Percentiles rank a stretch among this genome's conserved stretches.
These are phyloP conservation scores for Oryza glaberrima DNA, from an alignment of 176 grass and related monocot genomes.

Conservation along the genomic window DNA sequence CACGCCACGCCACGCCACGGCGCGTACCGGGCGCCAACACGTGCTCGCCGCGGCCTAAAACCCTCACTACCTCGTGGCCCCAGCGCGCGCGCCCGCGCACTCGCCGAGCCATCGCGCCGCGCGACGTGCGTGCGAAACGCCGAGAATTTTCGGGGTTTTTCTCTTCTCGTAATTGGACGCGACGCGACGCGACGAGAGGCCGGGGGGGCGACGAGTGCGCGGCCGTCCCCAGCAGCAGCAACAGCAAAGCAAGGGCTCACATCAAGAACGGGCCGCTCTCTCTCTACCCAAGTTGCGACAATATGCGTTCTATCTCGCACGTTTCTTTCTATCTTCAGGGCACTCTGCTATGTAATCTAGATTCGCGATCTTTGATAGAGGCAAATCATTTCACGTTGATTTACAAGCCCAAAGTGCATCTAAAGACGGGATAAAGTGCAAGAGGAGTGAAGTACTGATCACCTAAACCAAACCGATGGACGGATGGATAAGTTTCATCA, in stretches of 20 bases:
- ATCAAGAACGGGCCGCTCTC: not conserved
- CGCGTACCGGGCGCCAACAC: not conserved
- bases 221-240: not conserved
- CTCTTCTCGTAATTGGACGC: slow-evolving; percentile 6
- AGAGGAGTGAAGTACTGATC: not conserved
- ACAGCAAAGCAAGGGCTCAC: not conserved
- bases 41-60: slow-evolving; percentile 37
- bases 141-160: not conserved
- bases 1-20: not conserved
- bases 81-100: not conserved
- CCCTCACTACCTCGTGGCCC: not conserved
- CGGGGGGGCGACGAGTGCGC: not conserved
- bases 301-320: slow-evolving; percentile 5
- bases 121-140: not conserved
- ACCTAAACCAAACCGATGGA: not conserved
- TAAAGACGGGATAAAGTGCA: slow-evolving; percentile 8
- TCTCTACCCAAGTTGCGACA: not conserved
- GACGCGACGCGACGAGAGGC: no score
- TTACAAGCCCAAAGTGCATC: not conserved
- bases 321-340: not conserved
- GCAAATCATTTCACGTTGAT: slow-evolving; percentile 11
- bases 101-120: not conserved
- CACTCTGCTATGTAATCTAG: no score
- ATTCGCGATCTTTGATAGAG: not conserved
- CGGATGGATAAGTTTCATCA: slow-evolving; percentile 44